Percentiles rank a stretch among this genome's conserved stretches.
Conservation (phyloP, 306 rosid species). For the Cicer cuneatum region DNA sequence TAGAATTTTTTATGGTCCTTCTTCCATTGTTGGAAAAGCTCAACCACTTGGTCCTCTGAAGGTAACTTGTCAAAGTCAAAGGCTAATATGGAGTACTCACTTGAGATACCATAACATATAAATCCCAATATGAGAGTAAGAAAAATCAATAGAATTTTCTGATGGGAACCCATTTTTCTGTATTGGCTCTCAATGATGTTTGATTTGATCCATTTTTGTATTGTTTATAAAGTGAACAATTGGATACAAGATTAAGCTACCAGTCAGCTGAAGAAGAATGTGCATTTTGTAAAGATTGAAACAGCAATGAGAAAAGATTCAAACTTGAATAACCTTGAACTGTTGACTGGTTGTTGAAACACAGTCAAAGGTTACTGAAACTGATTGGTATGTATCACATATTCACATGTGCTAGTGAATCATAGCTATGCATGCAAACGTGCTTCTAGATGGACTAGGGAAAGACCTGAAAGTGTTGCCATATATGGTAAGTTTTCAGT, state of each 20-base stretch:
- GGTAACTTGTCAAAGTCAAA: conserved; percentile 50
- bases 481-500: too few species aligned
- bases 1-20: conserved; percentile 59
- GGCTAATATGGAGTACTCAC: conserved; percentile 58
- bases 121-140: conserved; percentile 54
- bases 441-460: too few species aligned
- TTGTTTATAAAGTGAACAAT: conserved; percentile 47
- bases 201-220: conserved; percentile 20
- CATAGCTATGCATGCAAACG: neutral
- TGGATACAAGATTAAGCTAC: conserved; percentile 48
- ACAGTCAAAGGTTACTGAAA: neutral
- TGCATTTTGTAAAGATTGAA: neutral
- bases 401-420: neutral
- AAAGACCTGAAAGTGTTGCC: too few species aligned
- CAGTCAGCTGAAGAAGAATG: conserved; percentile 54
- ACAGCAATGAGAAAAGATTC: neutral
- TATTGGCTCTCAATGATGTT: conserved; percentile 15
- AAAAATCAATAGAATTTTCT: conserved; percentile 41
- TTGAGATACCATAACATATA: conserved; percentile 50
- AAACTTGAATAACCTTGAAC: neutral
- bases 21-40: conserved; percentile 72
- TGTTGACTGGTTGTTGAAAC: neutral
- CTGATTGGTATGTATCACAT: neutral
- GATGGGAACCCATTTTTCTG: conserved; percentile 58
- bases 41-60: conserved; percentile 59